phyloP scores from a whole-genome alignment of 31 red algal genomes.

The Pterothamnion heteromorphum region DNA sequence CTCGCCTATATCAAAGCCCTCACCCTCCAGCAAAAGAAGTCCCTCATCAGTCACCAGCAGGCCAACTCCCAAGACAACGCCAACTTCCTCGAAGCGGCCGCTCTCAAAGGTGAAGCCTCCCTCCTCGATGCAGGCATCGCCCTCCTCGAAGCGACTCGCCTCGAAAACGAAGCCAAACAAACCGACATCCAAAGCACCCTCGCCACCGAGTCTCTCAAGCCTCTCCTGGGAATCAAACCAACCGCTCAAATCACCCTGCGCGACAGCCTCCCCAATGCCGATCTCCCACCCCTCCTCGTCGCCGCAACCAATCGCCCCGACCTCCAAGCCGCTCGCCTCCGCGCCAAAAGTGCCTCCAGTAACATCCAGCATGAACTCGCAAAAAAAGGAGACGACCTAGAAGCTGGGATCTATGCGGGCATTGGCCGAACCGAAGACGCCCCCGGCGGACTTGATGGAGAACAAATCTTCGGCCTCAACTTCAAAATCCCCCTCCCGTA shows the following conservation, averaged over 20 bases:
- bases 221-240: not conserved
- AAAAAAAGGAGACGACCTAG: not conserved
- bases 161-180: not conserved
- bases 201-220: not conserved
- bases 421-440: not conserved
- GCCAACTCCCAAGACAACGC: not conserved
- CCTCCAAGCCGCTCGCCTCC: not conserved
- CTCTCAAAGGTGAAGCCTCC: not conserved
- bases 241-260: not conserved
- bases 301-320: not conserved
- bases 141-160: not conserved
- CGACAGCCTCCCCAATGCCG: not conserved
- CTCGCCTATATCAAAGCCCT: not conserved
- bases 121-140: not conserved
- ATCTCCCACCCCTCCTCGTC: not conserved
- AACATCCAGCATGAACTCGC: not conserved
- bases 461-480: not conserved
- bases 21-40: not conserved
- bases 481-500: not conserved
- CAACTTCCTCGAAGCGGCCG: not conserved
- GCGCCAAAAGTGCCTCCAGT: not conserved
- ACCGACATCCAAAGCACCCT: not conserved
- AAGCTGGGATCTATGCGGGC: not conserved
- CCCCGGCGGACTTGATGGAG: not conserved
- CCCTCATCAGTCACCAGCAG: not conserved